Evolutionary conservation across 805 yeast species (phyloP), one percentile per base, ranked within the genome.

Genomic region (Pichia eremophila): DNA sequence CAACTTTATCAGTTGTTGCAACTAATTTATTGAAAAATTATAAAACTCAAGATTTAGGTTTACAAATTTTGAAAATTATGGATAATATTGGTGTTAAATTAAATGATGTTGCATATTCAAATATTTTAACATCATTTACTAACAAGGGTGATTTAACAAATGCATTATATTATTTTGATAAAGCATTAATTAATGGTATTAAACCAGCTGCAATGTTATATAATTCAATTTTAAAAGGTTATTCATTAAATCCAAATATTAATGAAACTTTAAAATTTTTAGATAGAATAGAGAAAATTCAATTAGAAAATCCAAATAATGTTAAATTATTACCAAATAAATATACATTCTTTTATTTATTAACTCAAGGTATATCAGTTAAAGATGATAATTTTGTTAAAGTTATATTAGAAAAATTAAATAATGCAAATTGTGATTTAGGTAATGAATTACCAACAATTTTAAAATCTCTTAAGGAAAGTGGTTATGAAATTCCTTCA

Each of bases 1-100:
- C 65, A 46, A 75, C 84, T 28, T 61, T 72, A 47, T 69, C 81
- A 8, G 65, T 79, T 11, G 65, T 84, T 35, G 66, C 83, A 48
- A 74, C 72, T 46, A 79, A 79, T 14, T 68, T 83, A 49, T 66
- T 73, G 49, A 70, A 70, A 54, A 69, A 71, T 45, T 69, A 72
- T n/a, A 48, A 66, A 37, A 71, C 78, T 46, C 56, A 73, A 11
- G 68, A 64, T 14, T 71, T 78, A n/a, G 85, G 85, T 0, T 66
- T 82, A 41, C 54, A 57, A 2, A 54, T 83, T 28, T 77, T 73
- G 56, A 66, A 72, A 15, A 58, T 62, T 45, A 66, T 77, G 64
- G 62, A 65, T 55, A 50, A 41, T 4, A 54, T 54, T 46, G 66
- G 63, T 43, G 54, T 65, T 57, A 47, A 54, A 19, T 60, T 64